A percentile compares a stretch with the other conserved stretches of the same genome.
Evolutionary conservation across 179 eudicot genomes (phyloP).

Genomic region (Carnegiea gigantea): DNA sequence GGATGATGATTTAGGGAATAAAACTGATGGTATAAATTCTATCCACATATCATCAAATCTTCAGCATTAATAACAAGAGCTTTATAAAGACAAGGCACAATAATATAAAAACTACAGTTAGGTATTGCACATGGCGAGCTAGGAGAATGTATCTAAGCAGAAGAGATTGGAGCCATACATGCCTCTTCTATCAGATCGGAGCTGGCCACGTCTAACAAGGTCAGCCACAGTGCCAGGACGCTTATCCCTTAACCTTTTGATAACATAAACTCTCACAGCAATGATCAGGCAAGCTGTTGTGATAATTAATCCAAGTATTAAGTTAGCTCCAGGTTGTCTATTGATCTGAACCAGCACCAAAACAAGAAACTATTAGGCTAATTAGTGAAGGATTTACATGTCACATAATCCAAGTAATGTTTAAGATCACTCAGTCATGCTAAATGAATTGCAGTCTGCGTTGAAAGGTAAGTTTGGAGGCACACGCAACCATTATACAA

Average conservation of each 20-base stretch:
- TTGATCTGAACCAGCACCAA: constrained; percentile 43
- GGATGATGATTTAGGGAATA: not conserved
- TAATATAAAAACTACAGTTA: not conserved
- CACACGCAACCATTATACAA: not conserved
- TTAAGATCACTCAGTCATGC: not conserved
- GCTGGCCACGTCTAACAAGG: constrained; percentile 99
- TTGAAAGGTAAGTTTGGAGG: not conserved
- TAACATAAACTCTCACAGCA: constrained; percentile 49
- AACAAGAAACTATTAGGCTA: constrained; percentile 15
- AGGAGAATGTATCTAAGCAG: not conserved
- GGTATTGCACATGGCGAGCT: not conserved
- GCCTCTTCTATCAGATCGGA: constrained; percentile 99
- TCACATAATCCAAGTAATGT: not conserved
- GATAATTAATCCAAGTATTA: constrained; percentile 55
- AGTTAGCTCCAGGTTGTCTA: constrained; percentile 47
- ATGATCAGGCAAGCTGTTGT: constrained; percentile 54
- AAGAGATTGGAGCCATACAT: constrained; percentile 66
- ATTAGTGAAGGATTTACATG: not conserved
- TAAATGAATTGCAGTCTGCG: not conserved
- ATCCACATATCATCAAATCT: not conserved
- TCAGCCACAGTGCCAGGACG: constrained; percentile 90
- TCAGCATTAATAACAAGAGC: not conserved
- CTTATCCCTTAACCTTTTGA: constrained; percentile 41
- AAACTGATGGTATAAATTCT: not conserved
- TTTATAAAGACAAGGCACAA: not conserved